A percentile compares a stretch with the other conserved stretches of the same genome.
These are phyloP conservation scores for Malassezia obtusa DNA, from an alignment of 1,284 basidiomycete genomes.

Conservation along the genomic window DNA sequence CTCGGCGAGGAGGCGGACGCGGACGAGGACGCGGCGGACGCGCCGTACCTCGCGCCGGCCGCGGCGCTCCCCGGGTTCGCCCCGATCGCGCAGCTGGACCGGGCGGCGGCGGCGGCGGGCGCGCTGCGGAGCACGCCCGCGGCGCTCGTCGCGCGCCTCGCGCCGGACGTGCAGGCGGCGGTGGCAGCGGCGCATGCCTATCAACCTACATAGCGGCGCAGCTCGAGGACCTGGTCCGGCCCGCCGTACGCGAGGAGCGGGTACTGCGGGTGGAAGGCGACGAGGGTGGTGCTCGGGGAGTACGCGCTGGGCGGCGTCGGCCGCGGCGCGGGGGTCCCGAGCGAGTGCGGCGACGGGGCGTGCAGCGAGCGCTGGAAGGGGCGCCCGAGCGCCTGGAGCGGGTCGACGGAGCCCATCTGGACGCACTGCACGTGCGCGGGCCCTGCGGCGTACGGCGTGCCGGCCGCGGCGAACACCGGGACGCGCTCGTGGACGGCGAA, in stretches of 20 bases:
- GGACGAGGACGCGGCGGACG: conserved; percentile 4
- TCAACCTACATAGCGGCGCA: conserved; percentile 16
- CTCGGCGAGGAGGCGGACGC: background rate
- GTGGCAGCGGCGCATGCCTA: background rate
- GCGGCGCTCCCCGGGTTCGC: background rate
- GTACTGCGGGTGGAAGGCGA: conserved; percentile 43
- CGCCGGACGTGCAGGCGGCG: background rate
- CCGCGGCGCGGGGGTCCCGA: background rate
- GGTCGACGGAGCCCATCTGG: conserved; percentile 17
- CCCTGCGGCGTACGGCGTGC: conserved; percentile 1
- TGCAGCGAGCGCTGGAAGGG: conserved; percentile 15
- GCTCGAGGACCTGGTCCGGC: conserved; percentile 27
- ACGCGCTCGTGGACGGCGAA: conserved; percentile 80
- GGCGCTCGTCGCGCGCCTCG: background rate
- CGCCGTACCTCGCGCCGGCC: background rate
- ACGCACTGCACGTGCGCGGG: conserved; percentile 12
- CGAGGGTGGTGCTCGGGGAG: conserved; percentile 31
- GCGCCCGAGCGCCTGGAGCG: conserved; percentile 1
- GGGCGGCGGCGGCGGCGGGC: background rate
- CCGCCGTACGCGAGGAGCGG: conserved; percentile 40
- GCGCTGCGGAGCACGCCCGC: background rate
- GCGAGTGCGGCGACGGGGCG: conserved; percentile 11
- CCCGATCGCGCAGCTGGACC: background rate
- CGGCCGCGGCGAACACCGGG: conserved; percentile 66
- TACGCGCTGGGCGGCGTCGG: conserved; percentile 22